These are phyloP conservation scores for Phytopythium montanum DNA, from an alignment of 352 stramenopile genomes.

Conservation along the genomic window DNA sequence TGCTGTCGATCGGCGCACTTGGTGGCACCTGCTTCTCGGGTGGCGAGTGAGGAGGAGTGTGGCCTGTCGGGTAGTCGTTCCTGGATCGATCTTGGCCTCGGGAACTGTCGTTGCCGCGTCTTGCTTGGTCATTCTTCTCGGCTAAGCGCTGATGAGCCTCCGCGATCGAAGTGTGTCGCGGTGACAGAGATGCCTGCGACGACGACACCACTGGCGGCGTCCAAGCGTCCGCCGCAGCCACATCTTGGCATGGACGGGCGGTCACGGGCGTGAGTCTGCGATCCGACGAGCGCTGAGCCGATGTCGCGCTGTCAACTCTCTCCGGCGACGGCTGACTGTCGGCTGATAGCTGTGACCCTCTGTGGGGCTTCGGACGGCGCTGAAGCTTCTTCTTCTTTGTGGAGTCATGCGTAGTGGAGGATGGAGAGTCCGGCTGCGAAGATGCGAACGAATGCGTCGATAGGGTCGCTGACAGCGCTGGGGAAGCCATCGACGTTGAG, in stretches of 20 bases:
- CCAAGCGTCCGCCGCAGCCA: not conserved
- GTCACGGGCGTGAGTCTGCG: not conserved
- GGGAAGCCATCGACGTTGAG: not conserved
- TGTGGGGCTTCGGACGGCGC: constrained; percentile 10
- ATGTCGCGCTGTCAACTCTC: not conserved
- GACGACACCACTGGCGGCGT: not conserved
- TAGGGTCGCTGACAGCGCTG: not conserved
- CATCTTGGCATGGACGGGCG: not conserved
- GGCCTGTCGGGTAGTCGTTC: not conserved
- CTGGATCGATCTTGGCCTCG: not conserved
- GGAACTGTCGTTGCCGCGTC: not conserved
- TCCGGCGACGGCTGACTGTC: not conserved
- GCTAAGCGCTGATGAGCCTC: not conserved
- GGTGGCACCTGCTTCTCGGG: not conserved
- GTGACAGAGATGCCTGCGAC: not conserved
- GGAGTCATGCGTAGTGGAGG: not conserved
- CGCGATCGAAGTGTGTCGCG: not conserved
- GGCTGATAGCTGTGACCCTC: not conserved
- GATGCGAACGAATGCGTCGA: not conserved
- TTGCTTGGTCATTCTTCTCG: not conserved
- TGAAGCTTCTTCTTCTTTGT: constrained; percentile 8
- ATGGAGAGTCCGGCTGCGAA: not conserved
- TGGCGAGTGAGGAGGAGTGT: not conserved
- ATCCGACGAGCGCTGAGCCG: not conserved
- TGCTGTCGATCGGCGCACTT: not conserved